Base-by-base conservation (phyloP, 306 rosid genomes). In the Mimosa bimucronata region DNA sequence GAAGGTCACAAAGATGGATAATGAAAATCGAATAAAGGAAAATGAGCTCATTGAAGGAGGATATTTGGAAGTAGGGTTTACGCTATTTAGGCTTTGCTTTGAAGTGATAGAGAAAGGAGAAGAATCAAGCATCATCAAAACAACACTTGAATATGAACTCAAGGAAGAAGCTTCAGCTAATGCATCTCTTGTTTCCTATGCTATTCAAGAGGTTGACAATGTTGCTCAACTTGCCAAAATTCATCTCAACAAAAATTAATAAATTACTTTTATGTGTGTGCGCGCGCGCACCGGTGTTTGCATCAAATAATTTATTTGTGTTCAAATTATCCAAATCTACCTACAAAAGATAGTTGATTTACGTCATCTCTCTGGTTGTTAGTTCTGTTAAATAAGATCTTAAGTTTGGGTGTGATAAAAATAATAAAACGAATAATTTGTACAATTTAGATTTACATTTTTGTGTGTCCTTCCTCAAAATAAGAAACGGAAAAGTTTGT, bases 1-100 rank as follows among this genome's bases (percentile, higher is more conserved):
- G 7, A 60, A 26, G 8, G 12, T 60, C 34, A 60, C 66, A 60
- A 25, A 60, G 34, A 25, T 60, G 1, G 66, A 60, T 31, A 60
- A 26, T 3, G 34, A 60, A 4, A 58, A 25, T 10, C 15, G 26
- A 91, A 69, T 91, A 19, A 89, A 91, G 76, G 91, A 91, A 91
- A 13, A 66, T 2, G 90, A 89, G 62, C 44, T 85, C 9, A 48
- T 88, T 31, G 97, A 93, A 89, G 97, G 97, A 26, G 92, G 92
- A 9, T 81, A 74, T 34, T 52, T 88, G 46, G 92, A 91, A 5
- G 13, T 84, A 25, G 97, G 97, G 3, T 88, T 93, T 55, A 81
- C 82, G 9, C 48, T 81, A 1, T 86, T 73, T 25, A 81, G 86
- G 42, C 53, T 7, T 58, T 6, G 65, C 0, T 58, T 58, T 25